These are phyloP conservation scores for Silene uniflora DNA, from an alignment of 148 eudicot genomes.

Conservation along the genomic window DNA sequence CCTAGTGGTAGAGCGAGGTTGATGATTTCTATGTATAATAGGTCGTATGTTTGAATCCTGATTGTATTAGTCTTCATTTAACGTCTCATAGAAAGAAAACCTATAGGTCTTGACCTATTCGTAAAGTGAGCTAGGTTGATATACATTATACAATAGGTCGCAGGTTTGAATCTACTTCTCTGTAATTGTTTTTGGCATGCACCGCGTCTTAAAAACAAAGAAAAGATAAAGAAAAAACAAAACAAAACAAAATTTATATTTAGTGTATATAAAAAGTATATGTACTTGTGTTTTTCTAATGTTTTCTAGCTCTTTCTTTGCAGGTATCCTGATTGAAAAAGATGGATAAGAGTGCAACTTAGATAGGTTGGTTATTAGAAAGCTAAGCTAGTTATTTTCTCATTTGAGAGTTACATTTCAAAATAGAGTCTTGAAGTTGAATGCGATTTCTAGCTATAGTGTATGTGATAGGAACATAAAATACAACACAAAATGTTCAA, in stretches of 20 bases:
- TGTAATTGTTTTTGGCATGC: no score
- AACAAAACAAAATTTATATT: not conserved
- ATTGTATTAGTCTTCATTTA: no score
- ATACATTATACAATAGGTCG: no score
- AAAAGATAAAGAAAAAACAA: no score
- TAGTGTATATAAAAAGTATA: not conserved
- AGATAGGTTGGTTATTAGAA: not conserved
- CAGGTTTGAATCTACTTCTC: not conserved
- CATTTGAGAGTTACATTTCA: slow-evolving; percentile 10
- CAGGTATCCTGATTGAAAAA: slow-evolving; percentile 15
- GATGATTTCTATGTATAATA: no score
- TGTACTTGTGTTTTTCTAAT: slow-evolving; percentile 16
- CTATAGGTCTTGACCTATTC: no score
- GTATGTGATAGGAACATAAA: slow-evolving; percentile 10
- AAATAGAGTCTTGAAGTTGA: not conserved
- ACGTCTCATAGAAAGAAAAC: no score
- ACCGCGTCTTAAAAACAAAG: no score
- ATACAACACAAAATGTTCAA: slow-evolving; percentile 16
- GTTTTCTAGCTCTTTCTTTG: slow-evolving; percentile 16
- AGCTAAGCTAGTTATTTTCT: not conserved
- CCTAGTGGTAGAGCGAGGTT: no score
- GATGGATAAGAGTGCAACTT: slow-evolving; percentile 13
- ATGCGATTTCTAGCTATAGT: slow-evolving; percentile 15
- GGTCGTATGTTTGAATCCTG: no score
- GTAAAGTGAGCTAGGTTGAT: no score